Percentiles rank a stretch among this genome's conserved stretches.
phyloP scores from a whole-genome alignment of 805 yeast genomes.

The Ogataea trehalophila region DNA sequence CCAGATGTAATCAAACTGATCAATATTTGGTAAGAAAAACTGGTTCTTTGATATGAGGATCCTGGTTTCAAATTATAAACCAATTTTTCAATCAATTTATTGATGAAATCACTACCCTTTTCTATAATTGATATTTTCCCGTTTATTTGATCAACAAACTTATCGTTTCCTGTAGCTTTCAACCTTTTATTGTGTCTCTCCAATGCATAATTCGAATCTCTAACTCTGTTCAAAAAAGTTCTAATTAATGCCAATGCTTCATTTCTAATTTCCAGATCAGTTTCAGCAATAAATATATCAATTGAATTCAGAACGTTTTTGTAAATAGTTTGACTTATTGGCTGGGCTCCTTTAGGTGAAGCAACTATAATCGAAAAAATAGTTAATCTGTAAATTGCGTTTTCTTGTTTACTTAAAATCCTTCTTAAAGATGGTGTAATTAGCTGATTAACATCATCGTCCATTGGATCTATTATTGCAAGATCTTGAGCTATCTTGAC shows the following conservation, averaged over 20 bases:
- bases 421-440: slow-evolving; percentile 18
- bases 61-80: slow-evolving; percentile 42
- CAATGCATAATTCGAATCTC: slow-evolving; percentile 62
- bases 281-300: slow-evolving; percentile 54
- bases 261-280: slow-evolving; percentile 63
- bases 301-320: slow-evolving; percentile 39
- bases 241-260: slow-evolving; percentile 58
- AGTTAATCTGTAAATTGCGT: slow-evolving; percentile 38
- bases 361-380: slow-evolving; percentile 58
- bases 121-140: slow-evolving; percentile 26
- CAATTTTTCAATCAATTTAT: slow-evolving; percentile 18
- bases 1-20: slow-evolving; percentile 48
- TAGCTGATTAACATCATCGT: slow-evolving; percentile 28
- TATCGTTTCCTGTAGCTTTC: slow-evolving; percentile 26
- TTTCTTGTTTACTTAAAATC: slow-evolving; percentile 33
- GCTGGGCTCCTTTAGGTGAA: slow-evolving; percentile 57
- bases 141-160: slow-evolving; percentile 37
- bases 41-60: slow-evolving; percentile 48
- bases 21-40: slow-evolving; percentile 46
- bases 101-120: slow-evolving; percentile 35
- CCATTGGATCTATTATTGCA: slow-evolving; percentile 47
- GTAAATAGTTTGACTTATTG: slow-evolving; percentile 43
- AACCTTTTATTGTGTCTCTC: slow-evolving; percentile 46
- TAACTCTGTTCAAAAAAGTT: slow-evolving; percentile 56
- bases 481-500: slow-evolving; percentile 62